phyloP scores from a whole-genome alignment of 306 rosid genomes.

The Cucumis sativus region Cucumber_9930_V3 NC_026659.2:27296501-27297000 shows the following conservation, averaged over 20 bases:
- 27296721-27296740: too few species aligned
- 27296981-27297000: conserved; percentile 21
- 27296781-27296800: neutral
- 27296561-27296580: conserved; percentile 13
- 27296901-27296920: conserved; percentile 19
- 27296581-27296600: conserved; percentile 15
- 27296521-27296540: conserved; percentile 16
- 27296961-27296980: conserved; percentile 21
- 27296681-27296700: neutral
- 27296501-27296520: conserved; percentile 21
- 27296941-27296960: conserved; percentile 14
- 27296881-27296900: conserved; percentile 40
- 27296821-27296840: neutral
- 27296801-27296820: neutral
- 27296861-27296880: conserved; percentile 49
- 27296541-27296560: conserved; percentile 20
- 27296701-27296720: too few species aligned
- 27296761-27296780: neutral
- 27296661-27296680: neutral
- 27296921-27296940: conserved; percentile 22
- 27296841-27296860: conserved; percentile 16
- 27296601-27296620: conserved; percentile 17
- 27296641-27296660: conserved; percentile 34
- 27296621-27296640: conserved; percentile 22
- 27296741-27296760: neutral